Evolutionary conservation across 2,329 filamentous ascomycete species (phyloP).

Genomic region (Sclerotinia sclerotiorum): DNA sequence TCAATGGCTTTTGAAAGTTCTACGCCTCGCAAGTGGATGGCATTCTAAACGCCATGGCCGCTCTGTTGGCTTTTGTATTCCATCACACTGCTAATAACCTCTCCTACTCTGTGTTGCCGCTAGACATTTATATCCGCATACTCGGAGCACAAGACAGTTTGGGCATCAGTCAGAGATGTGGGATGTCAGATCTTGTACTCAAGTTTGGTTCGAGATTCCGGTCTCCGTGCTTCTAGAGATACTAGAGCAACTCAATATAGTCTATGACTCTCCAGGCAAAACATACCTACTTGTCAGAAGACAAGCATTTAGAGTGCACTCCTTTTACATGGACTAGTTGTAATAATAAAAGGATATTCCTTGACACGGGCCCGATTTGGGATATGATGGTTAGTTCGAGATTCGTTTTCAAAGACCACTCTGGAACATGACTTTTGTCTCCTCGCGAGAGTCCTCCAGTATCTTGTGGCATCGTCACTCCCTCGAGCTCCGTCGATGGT

Average conservation of each 20-base stretch:
- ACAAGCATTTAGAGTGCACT: conserved; percentile 16
- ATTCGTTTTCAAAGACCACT: not conserved
- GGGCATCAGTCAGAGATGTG: not conserved
- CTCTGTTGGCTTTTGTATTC: conserved; percentile 16
- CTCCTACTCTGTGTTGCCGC: not conserved
- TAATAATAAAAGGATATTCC: not conserved
- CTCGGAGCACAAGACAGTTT: not conserved
- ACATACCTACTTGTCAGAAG: conserved; percentile 16
- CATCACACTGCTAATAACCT: conserved; percentile 7
- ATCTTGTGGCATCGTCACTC: not conserved
- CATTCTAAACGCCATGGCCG: conserved; percentile 17
- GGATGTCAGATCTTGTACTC: conserved; percentile 15
- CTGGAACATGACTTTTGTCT: not conserved
- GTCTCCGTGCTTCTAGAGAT: conserved; percentile 6
- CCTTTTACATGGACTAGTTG: conserved; percentile 14
- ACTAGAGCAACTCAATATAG: conserved; percentile 5
- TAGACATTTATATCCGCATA: not conserved
- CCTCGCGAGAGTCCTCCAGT: not conserved
- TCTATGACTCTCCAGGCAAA: not conserved
- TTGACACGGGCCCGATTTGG: not conserved
- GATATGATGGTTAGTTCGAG: not conserved
- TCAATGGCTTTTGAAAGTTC: not conserved
- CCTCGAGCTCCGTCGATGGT: not conserved
- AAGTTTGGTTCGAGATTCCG: conserved; percentile 23
- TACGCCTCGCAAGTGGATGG: conserved; percentile 9